Evolutionary conservation across 805 yeast genomes (phyloP), one percentile per base, ranked within the genome.

Genomic region (Metschnikowia colocasiae): DNA sequence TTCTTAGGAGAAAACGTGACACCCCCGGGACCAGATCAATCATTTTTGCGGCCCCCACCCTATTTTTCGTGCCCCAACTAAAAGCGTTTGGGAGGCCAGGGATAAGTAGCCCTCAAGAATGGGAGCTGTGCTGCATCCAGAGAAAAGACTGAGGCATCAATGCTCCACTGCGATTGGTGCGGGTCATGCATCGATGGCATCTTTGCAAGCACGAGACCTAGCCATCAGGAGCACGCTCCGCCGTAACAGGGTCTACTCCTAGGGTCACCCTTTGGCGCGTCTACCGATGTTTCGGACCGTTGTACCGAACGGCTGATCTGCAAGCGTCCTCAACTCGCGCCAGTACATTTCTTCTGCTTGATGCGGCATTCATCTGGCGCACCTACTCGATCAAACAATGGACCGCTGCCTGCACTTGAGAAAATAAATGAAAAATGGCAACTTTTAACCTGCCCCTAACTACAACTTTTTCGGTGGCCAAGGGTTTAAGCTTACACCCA

Each of bases 251-350:
- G 27, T 20, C n/a, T 22, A 22, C 38, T 6, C 26, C 26, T 13
- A 35, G 5, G 38, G 18, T 22, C 25, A 22, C 16, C 25, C 27
- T 20, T 35, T 13, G 27, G 38, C 38, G 38, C 26, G 27, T 20
- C 6, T n/a, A 13, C 38, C 38, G 38, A 35, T n/a, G 38, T 10
- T 20, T 35, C 38, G 27, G 38, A 22, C 27, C 27, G 26, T 35
- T 35, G 38, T 15, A 22, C 27, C 38, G 26, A 35, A 35, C 38
- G 38, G 38, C 38, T 35, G 27, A 35, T 19, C 38, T 35, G 38
- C 38, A 35, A 35, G 27, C 25, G n/a, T 26, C 38, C 12, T 20
- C 38, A 35, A 22, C 38, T 22, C 38, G 38, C 38, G 27, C 26
- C 38, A 13, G 16, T 35, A 35, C 27, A 35, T 16, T 36, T 36